Evolutionary conservation across 352 stramenopile genomes (phyloP).

Genomic region (Blastocystis hominis): DNA sequence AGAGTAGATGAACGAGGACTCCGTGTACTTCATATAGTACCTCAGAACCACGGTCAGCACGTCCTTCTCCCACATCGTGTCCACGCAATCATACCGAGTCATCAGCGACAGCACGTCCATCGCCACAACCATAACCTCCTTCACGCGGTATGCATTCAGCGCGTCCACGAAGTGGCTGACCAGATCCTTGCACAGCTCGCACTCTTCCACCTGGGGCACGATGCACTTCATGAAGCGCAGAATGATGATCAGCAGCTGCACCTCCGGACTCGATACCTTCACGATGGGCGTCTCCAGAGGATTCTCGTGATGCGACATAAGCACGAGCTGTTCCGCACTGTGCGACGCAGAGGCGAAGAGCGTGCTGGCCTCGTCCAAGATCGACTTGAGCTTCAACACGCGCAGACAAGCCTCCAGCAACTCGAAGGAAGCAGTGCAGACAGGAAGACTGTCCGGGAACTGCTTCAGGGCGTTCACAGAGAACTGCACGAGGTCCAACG

Average conservation of each 20-base stretch:
- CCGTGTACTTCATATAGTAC: slow-evolving; percentile 8
- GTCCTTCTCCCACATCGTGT: slow-evolving; percentile 53
- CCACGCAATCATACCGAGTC: slow-evolving; percentile 8
- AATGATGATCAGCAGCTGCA: slow-evolving; percentile 3
- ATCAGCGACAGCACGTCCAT: slow-evolving; percentile 26
- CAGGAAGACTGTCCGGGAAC: not conserved
- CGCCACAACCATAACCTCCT: not conserved
- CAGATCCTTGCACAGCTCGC: not conserved
- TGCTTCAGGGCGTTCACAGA: not conserved
- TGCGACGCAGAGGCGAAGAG: not conserved
- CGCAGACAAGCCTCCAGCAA: slow-evolving; percentile 1
- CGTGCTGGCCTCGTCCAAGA: not conserved
- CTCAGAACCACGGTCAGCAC: slow-evolving; percentile 30
- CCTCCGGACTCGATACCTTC: not conserved
- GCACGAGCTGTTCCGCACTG: not conserved
- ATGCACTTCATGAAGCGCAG: not conserved
- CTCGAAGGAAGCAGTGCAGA: slow-evolving; percentile 26
- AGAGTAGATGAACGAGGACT: not conserved
- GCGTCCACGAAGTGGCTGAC: slow-evolving; percentile 1
- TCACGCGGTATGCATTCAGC: not conserved
- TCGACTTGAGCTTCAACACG: not conserved
- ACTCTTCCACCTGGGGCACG: not conserved
- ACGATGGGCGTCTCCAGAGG: not conserved
- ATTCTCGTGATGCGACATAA: not conserved
- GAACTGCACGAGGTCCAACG: slow-evolving; percentile 1